These are phyloP conservation scores for Saturnispora hagleri DNA, from an alignment of 805 yeast genomes.

Conservation along the genomic window DNA sequence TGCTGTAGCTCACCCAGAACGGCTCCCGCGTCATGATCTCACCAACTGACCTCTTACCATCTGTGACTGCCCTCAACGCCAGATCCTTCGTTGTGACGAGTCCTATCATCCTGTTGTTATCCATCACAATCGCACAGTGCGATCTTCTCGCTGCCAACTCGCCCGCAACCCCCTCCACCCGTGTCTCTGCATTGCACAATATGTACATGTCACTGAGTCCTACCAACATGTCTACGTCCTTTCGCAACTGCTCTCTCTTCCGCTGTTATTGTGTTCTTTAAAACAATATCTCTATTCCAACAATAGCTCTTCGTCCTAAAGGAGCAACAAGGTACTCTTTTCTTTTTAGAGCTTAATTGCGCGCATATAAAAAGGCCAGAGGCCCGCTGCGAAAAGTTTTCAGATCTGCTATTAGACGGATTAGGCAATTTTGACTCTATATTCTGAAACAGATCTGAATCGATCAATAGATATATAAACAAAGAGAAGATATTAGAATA, in stretches of 20 bases:
- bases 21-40: slow-evolving; percentile 35
- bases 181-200: slow-evolving; percentile 27
- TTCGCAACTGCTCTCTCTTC: background rate
- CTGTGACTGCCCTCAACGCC: slow-evolving; percentile 32
- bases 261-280: background rate
- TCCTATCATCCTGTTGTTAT: slow-evolving; percentile 23
- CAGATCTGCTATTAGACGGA: background rate
- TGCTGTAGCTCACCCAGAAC: slow-evolving; percentile 26
- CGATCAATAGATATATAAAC: background rate
- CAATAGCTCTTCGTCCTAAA: slow-evolving; percentile 10
- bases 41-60: slow-evolving; percentile 23
- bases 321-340: slow-evolving; percentile 2
- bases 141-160: slow-evolving; percentile 31
- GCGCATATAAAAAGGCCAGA: background rate
- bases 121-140: slow-evolving; percentile 34
- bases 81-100: slow-evolving; percentile 38
- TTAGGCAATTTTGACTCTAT: background rate
- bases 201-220: slow-evolving; percentile 31
- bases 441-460: background rate
- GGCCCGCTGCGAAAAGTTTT: background rate
- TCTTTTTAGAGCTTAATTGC: background rate
- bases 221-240: slow-evolving; percentile 8
- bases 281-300: background rate
- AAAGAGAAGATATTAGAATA: background rate
- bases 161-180: slow-evolving; percentile 27